A percentile compares a stretch with the other conserved stretches of the same genome.
These are phyloP conservation scores for Rubia tinctorum DNA, from an alignment of 305 asterid species.

Conservation along the genomic window DNA sequence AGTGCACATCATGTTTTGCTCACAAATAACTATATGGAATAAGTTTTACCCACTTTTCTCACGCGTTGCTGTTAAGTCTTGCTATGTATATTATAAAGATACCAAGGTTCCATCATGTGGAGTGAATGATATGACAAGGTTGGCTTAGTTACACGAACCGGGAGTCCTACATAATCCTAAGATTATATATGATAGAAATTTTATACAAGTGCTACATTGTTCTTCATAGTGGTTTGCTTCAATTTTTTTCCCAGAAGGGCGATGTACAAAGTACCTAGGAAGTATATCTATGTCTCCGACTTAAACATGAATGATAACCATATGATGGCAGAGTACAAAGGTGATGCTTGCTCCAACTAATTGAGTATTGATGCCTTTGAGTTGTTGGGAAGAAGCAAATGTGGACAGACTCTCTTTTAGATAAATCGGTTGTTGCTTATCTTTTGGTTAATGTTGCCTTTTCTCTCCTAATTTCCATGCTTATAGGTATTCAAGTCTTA, in stretches of 20 bases:
- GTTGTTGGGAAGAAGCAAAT: background rate
- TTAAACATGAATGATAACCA: conserved; percentile 14
- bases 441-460: background rate
- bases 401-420: background rate
- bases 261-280: background rate
- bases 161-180: conserved; percentile 27
- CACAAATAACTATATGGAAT: background rate
- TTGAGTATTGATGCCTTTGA: background rate
- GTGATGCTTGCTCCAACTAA: background rate
- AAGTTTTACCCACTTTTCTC: background rate
- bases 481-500: conserved; percentile 65
- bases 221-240: background rate
- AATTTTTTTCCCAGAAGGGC: background rate
- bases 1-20: background rate
- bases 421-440: too few relatives aligned
- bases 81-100: conserved; percentile 30
- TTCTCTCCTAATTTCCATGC: conserved; percentile 8
- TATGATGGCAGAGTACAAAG: too few relatives aligned
- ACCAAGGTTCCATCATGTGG: conserved; percentile 33
- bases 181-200: conserved; percentile 31
- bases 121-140: conserved; percentile 35
- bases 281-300: conserved; percentile 31
- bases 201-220: conserved; percentile 18
- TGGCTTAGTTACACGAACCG: conserved; percentile 32
- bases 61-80: conserved; percentile 26